Evolutionary conservation across 305 asterid genomes (phyloP), one percentile per base, ranked within the genome.

Genomic region (Fraxinus latifolia): DNA sequence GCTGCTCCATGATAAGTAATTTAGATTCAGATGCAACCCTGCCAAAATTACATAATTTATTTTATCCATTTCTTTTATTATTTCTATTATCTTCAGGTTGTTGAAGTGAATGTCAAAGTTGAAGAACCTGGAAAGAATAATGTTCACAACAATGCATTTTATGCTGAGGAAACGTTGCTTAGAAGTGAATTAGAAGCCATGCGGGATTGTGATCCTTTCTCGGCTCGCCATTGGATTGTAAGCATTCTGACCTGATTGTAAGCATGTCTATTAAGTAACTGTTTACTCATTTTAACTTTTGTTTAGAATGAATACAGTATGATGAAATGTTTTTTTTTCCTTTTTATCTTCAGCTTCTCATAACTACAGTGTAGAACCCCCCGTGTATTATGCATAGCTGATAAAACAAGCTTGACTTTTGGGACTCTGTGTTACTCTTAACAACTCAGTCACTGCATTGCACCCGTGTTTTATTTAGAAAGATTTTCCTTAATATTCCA

Each of bases 161-260:
- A 90, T 78, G 97, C 97, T 23, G 96, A 93, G 90, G 98, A 94
- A 89, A 93, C 98, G 82, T 77, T 90, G 83, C 97, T 95, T 80
- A 89, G 86, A 84, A 91, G 97, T 73, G 99, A 95, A 84, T 82
- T 90, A 82, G 95, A 95, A 88, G 99, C 99, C 81, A 94, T 89
- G 92, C 97, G 99, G n/a, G 97, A 95, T 81, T 91, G 96, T 82
- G 93, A 94, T 91, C 97, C 97, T n/a, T 87, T 90, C 72, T 86
- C 93, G 53, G 99, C 97, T 72, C 98, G 99, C 23, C 99, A 95
- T 86, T 95, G 99, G 99, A 92, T 95, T 78, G 99, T 95, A 92
- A 89, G 98, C 80, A 34, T 81, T 78, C 67, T 79, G 47, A 27
- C 82, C 77, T 80, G 55, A 80, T 76, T 77, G 67, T 29, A 29